phyloP scores from a whole-genome alignment of 345 rosid species.

The Stellera chamaejasme region DNA sequence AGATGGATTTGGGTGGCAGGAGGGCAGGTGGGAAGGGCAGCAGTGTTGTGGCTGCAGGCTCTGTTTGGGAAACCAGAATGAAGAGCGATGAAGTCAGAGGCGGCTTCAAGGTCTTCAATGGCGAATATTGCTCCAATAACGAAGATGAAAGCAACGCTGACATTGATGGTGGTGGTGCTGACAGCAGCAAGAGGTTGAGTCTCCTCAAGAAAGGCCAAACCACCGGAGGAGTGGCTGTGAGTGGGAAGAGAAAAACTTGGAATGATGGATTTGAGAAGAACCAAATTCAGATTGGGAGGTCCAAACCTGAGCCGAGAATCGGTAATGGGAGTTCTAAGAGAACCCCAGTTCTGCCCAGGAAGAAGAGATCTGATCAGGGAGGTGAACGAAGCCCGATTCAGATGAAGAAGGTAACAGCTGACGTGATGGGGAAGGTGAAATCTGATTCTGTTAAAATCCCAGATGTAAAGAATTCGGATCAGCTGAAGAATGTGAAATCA shows the following conservation, averaged over 20 bases:
- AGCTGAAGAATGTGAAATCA: constrained; percentile 20
- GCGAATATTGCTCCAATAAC: constrained; percentile 13
- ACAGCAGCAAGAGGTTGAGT: constrained; percentile 8
- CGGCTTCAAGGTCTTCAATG: constrained; percentile 51
- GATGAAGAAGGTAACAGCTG: constrained; percentile 28
- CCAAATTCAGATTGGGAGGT: constrained; percentile 34
- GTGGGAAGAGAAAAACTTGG: constrained; percentile 59
- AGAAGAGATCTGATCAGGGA: constrained; percentile 19
- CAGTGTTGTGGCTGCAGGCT: constrained; percentile 40
- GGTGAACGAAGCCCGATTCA: constrained; percentile 31
- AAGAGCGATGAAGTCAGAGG: constrained; percentile 53
- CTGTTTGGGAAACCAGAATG: constrained; percentile 89
- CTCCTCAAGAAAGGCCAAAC: constrained; percentile 18
- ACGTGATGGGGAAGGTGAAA: constrained; percentile 23
- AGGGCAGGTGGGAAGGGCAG: constrained; percentile 23
- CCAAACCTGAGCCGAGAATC: constrained; percentile 16
- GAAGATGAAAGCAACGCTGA: neutral
- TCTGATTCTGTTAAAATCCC: constrained; percentile 16
- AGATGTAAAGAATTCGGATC: constrained; percentile 12
- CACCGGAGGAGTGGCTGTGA: constrained; percentile 19
- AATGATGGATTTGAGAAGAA: constrained; percentile 30
- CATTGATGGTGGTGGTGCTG: neutral
- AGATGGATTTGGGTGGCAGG: constrained; percentile 32
- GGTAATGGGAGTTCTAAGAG: constrained; percentile 24
- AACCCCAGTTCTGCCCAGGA: constrained; percentile 19